These are phyloP conservation scores for Senna siamea DNA, from an alignment of 306 rosid genomes.

Conservation along the genomic window DNA sequence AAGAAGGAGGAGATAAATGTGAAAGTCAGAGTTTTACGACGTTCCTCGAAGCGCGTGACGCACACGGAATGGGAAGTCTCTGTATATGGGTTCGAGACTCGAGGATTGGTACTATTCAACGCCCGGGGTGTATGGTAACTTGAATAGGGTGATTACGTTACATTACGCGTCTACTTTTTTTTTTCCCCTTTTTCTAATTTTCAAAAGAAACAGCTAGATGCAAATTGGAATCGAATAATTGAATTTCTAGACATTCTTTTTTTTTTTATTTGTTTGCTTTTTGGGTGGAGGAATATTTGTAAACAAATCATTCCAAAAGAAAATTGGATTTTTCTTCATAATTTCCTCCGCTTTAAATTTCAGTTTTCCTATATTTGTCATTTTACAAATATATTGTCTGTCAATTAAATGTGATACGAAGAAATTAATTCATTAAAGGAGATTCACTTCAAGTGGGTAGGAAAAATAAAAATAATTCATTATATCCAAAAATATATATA, in stretches of 20 bases:
- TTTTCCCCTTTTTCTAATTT: neutral
- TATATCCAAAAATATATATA: too few relatives aligned
- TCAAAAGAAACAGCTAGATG: neutral
- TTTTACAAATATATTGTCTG: too few relatives aligned
- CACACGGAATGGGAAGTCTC: conserved; percentile 32
- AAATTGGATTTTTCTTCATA: too few relatives aligned
- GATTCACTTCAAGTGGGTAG: too few relatives aligned
- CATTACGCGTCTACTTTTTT: conserved; percentile 4
- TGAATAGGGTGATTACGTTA: conserved; percentile 18
- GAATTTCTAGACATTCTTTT: too few relatives aligned
- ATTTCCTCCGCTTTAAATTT: too few relatives aligned
- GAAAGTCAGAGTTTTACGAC: conserved; percentile 38
- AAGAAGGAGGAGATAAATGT: neutral
- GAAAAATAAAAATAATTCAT: too few relatives aligned
- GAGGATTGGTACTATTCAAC: conserved; percentile 1
- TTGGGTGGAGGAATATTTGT: neutral
- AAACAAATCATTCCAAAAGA: neutral
- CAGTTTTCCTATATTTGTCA: too few relatives aligned
- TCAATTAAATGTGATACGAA: too few relatives aligned
- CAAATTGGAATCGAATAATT: neutral
- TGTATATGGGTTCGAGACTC: conserved; percentile 22
- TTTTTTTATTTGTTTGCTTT: too few relatives aligned
- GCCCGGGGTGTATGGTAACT: neutral
- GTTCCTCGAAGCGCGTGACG: conserved; percentile 41
- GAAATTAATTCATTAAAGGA: too few relatives aligned